Evolutionary conservation across 2,329 filamentous ascomycete species (phyloP), one percentile per base, ranked within the genome.

Genomic region (Tolypocladium inflatum): DNA sequence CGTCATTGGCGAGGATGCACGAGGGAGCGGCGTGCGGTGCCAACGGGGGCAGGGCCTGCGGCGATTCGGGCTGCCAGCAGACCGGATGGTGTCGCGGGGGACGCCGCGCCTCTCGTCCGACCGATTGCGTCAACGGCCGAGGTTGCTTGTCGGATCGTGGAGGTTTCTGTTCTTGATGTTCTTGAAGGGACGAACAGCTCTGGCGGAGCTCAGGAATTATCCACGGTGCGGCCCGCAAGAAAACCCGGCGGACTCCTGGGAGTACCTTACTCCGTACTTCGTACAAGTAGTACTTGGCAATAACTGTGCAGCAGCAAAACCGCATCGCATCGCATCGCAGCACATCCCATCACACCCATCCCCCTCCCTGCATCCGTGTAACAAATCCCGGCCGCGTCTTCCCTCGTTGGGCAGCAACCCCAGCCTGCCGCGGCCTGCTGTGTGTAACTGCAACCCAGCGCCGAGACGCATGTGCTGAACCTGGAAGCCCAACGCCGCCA

Each of bases 221-320:
- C 13, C 23, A 19, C 8, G 7, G 3, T 30, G 45, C 64, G 64
- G 64, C 60, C 63, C 64, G 64, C 59, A 57, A 65, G 63, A 66
- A 66, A 66, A 61, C 63, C 64, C 64, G 64, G 56, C 45, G 42
- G n/a, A n/a, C n/a, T n/a, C n/a, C n/a, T n/a, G n/a, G n/a, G n/a
- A n/a, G n/a, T n/a, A n/a, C n/a, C n/a, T n/a, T 30, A 30, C 3
- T 30, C 26, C 26, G 26, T 30, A 30, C 5, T 30, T 30, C 26
- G 26, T 30, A 30, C 26, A n/a, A n/a, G 2, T 30, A 2, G 35
- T 35, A 37, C 35, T 35, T 37, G 35, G 35, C 4, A 5, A 37
- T 15, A 13, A 4, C 26, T 30, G 26, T 30, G 26, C 26, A 30
- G 8, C 41, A 21, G 19, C 41, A 4, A 42, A 19, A 21, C 42